Evolutionary conservation across 345 rosid species (phyloP), one percentile per base, ranked within the genome.

Genomic region (Euphorbia tirucalli): DNA sequence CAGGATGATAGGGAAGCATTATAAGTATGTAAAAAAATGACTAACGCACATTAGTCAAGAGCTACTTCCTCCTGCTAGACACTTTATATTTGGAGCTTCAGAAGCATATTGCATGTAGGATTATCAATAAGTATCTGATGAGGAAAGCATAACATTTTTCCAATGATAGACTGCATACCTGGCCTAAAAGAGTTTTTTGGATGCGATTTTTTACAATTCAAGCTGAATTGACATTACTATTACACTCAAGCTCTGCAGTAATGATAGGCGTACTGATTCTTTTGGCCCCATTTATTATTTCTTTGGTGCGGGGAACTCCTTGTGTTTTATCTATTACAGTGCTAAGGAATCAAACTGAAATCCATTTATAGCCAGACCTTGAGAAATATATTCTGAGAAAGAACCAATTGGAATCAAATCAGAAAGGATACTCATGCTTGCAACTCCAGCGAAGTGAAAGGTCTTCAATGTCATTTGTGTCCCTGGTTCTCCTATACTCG

Each of bases 381-480:
- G 35, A 43, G 60, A 65, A 68, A 39, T 22, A 63, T 46, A 72
- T 58, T 46, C 16, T 35, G 59, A 14, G 52, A 39, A 66, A 65
- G 39, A 14, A 44, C 61, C 49, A 37, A 18, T n/a, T 25, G 44
- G 35, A 13, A 25, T 56, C 18, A 54, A 37, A 74, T 72, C 22
- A 64, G 71, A 10, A 82, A 90, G 98, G 97, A 94, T 94, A 94
- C 98, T 94, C 98, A 94, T 94, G 98, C 98, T 94, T 21, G 98
- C 98, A 72, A 94, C 97, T 80, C 98, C 98, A 80, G 98, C 98
- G 89, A 94, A 94, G 84, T 94, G 98, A 76, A 94, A 94, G 60
- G 98, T 94, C 87, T 94, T 94, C 74, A 94, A 78, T 48, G 98
- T 94, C 98, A 94, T 94, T 82, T 94, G 98, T 54, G 98, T 94